phyloP scores from a whole-genome alignment of 2,329 filamentous ascomycete genomes.

The Fusarium floridanum region DNA sequence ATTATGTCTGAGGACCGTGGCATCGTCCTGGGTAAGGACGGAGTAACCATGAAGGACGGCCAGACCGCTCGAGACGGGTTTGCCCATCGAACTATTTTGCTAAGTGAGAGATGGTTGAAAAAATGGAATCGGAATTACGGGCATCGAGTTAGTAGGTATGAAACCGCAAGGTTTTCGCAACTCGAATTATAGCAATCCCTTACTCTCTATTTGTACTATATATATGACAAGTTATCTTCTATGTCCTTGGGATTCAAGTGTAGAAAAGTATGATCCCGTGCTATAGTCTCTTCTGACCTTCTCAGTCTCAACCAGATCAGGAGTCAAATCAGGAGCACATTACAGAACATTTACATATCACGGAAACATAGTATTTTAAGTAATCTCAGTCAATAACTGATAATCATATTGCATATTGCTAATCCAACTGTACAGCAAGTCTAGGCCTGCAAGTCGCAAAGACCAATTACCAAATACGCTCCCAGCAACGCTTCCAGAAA shows the following conservation, averaged over 20 bases:
- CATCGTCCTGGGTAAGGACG: not conserved
- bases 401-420: slow-evolving; percentile 6
- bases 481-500: slow-evolving; percentile 53
- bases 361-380: not conserved
- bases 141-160: not conserved
- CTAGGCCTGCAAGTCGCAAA: not conserved
- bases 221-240: not conserved
- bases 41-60: not conserved
- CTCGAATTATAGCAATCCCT: not conserved
- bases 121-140: not conserved
- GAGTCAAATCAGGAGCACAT: not conserved
- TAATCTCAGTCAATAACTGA: not conserved
- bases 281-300: not conserved
- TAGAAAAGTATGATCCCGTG: not conserved
- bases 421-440: not conserved
- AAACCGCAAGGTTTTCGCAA: not conserved
- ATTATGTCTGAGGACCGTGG: not conserved
- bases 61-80: not conserved
- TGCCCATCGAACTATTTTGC: not conserved
- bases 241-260: too few species aligned
- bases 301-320: not conserved
- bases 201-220: not conserved
- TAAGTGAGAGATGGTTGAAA: not conserved
- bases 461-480: slow-evolving; percentile 53
- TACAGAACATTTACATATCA: not conserved